These are phyloP conservation scores for Candolleomyces aberdarensis DNA, from an alignment of 768 basidiomycete genomes.

Conservation along the genomic window DNA sequence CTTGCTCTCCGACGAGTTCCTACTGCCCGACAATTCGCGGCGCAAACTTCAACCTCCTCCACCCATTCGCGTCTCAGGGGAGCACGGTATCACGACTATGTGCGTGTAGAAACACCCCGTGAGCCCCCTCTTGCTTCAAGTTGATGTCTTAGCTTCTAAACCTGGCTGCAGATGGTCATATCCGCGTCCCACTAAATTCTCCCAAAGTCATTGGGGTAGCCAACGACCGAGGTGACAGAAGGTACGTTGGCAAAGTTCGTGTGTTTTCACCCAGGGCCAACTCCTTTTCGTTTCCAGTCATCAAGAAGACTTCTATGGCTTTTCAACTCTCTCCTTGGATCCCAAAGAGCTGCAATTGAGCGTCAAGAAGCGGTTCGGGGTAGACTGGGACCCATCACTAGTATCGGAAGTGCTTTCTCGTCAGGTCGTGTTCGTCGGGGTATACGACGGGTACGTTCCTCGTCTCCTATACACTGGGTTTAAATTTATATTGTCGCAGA, in stretches of 20 bases:
- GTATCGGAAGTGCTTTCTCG: conserved; percentile 55
- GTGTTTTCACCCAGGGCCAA: not conserved
- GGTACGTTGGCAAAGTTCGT: conserved; percentile 34
- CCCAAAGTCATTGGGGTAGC: conserved; percentile 77
- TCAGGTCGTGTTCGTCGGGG: conserved; percentile 83
- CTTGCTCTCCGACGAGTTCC: not conserved
- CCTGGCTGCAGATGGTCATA: conserved; percentile 48
- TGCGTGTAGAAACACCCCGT: conserved; percentile 50
- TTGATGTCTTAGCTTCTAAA: conserved; percentile 5
- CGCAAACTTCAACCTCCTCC: not conserved
- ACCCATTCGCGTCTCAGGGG: conserved; percentile 8
- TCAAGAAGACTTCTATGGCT: conserved; percentile 86
- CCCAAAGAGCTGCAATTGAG: conserved; percentile 69
- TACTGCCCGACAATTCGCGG: not conserved
- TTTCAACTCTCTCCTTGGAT: conserved; percentile 70
- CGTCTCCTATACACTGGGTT: not conserved
- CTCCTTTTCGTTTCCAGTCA: not conserved
- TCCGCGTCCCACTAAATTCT: conserved; percentile 69
- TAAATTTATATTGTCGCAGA: conserved; percentile 35
- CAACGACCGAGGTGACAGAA: conserved; percentile 72
- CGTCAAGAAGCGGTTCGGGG: conserved; percentile 55
- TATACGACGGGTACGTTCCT: conserved; percentile 80
- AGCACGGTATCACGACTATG: conserved; percentile 65
- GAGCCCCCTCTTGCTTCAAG: not conserved
- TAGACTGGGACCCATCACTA: conserved; percentile 70